Conservation (phyloP, 1,139 yeast genomes). For the Saccharomycopsis hybrid region DNA sequence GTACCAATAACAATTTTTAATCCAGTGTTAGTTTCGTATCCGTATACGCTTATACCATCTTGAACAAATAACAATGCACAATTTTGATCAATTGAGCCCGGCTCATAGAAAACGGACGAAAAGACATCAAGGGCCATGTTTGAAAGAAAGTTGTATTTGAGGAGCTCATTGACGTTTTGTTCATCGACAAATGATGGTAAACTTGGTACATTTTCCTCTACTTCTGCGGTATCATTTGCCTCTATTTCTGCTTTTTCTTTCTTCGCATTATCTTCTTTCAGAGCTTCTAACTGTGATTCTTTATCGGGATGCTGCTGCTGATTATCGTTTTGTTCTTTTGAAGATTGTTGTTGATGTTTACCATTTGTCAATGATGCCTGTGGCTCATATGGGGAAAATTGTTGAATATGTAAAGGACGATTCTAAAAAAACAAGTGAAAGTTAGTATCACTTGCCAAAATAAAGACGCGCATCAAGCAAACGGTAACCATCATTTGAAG, state of each 20-base stretch:
- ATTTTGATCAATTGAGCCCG: slow-evolving; percentile 27
- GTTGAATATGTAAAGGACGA: slow-evolving; percentile 54
- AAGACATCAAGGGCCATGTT: slow-evolving; percentile 65
- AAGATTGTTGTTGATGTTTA: not conserved
- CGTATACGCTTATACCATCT: slow-evolving; percentile 56
- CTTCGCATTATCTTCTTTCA: not conserved
- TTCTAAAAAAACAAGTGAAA: no score
- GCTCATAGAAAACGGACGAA: slow-evolving; percentile 41
- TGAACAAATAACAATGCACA: slow-evolving; percentile 48
- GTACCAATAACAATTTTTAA: slow-evolving; percentile 52
- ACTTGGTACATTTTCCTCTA: slow-evolving; percentile 4
- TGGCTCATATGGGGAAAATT: slow-evolving; percentile 33
- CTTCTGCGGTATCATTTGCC: slow-evolving; percentile 10
- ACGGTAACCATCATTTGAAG: not conserved
- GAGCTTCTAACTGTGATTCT: not conserved
- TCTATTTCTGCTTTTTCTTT: not conserved
- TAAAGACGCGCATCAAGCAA: slow-evolving; percentile 2
- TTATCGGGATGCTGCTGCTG: not conserved
- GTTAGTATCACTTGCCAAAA: slow-evolving; percentile 23
- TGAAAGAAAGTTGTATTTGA: slow-evolving; percentile 56
- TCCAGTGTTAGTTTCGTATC: slow-evolving; percentile 56
- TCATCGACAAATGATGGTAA: slow-evolving; percentile 23
- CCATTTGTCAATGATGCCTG: slow-evolving; percentile 23
- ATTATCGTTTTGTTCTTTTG: not conserved
- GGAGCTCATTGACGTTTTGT: slow-evolving; percentile 37